Evolutionary conservation across 306 rosid genomes (phyloP), one percentile per base, ranked within the genome.

Genomic region (Leucaena leucocephala): DNA sequence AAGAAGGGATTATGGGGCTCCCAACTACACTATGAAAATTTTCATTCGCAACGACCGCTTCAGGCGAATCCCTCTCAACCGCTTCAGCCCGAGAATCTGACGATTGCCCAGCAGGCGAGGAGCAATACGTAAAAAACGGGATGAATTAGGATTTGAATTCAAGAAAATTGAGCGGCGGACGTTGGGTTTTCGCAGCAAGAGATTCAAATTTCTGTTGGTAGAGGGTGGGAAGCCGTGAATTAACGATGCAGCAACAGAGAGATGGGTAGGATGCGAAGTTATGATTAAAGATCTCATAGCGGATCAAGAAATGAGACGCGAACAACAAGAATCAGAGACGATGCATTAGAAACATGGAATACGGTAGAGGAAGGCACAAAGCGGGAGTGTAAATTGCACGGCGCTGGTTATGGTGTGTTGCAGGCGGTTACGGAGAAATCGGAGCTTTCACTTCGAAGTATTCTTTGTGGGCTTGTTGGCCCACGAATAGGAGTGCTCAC

Each of bases 1-100:
- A 52, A 7, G 65, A 57, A 4, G 84, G 81, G 77, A 80, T n/a
- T 55, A 69, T 79, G 15, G 95, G 92, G 84, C 22, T 87, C 71
- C 89, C 83, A 40, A 89, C 71, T 65, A 48, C 17, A 10, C 78
- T 49, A 3, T 79, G 87, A 49, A 80, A 61, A 14, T 35, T 49
- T 2, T 78, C 86, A 19, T 82, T 81, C 8, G 52, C 85, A 63
- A 68, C 34, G 57, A 73, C 15, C 3, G 76, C 0, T 78, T 78
- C 81, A 4, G 74, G 34, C 7, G 84, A 72, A 75, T 52, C 75
- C 76, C 65, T 78, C 67, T 49, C 46, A 39, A 33, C 71, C 21
- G 80, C 65, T 52, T 66, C 84, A 52, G 84, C 62, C 81, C 67
- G 72, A 15, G 71, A 61, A 42, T 52, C 68, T 1, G 78, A 55